Conservation (phyloP, 2,329 filamentous ascomycete species). For the Periconia sp. region DNA sequence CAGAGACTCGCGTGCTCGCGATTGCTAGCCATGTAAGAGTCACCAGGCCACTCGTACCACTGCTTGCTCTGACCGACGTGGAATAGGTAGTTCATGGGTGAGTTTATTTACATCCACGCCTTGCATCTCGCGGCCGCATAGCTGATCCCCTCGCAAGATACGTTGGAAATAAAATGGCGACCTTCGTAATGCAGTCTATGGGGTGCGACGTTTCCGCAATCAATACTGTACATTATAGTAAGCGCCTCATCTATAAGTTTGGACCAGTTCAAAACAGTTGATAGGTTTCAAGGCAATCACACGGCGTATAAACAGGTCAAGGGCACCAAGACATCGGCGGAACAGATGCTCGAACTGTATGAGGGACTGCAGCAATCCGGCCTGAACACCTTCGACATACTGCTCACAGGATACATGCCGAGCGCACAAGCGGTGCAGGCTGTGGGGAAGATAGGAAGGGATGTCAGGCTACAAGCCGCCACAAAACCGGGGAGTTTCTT, state of each 20-base stretch:
- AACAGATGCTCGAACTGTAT: slow-evolving; percentile 83
- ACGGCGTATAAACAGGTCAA: slow-evolving; percentile 89
- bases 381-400: slow-evolving; percentile 87
- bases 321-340: slow-evolving; percentile 77
- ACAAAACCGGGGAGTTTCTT: slow-evolving; percentile 77
- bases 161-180: slow-evolving; percentile 97
- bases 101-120: slow-evolving; percentile 39
- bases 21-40: slow-evolving; percentile 89
- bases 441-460: slow-evolving; percentile 80
- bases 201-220: slow-evolving; percentile 92
- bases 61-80: slow-evolving; percentile 25
- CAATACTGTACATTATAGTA: slow-evolving; percentile 98
- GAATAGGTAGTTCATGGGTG: slow-evolving; percentile 72
- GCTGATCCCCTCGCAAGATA: slow-evolving; percentile 61
- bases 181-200: slow-evolving; percentile 88
- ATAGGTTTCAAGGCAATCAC: slow-evolving; percentile 73
- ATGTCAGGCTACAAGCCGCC: slow-evolving; percentile 69
- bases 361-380: slow-evolving; percentile 79
- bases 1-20: slow-evolving; percentile 74
- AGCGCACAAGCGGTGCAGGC: slow-evolving; percentile 81
- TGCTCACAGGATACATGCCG: slow-evolving; percentile 93
- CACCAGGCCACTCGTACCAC: slow-evolving; percentile 11
- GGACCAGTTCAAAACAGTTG: slow-evolving; percentile 1
- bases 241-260: slow-evolving; percentile 32
- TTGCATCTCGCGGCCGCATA: neutral